A percentile compares a stretch with the other conserved stretches of the same genome.
Evolutionary conservation across 2,329 filamentous ascomycete genomes (phyloP).

Genomic region (Blastomyces parvus): DNA sequence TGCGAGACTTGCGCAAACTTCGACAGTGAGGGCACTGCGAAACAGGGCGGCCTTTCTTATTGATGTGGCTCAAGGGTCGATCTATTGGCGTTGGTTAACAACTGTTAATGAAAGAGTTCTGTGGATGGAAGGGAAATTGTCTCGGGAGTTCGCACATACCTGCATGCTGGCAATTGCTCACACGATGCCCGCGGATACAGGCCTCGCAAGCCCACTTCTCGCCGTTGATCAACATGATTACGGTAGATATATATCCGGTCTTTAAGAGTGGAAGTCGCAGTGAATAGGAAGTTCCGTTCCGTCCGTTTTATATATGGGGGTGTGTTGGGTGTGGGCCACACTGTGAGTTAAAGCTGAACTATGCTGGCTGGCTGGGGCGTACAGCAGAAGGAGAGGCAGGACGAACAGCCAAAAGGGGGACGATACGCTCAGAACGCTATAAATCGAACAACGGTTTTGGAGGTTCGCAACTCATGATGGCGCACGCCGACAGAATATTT

Average conservation of each 20-base stretch:
- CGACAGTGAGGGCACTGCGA: constrained; percentile 98
- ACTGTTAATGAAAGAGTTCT: constrained; percentile 10
- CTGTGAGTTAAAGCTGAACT: not conserved
- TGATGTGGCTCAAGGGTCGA: constrained; percentile 84
- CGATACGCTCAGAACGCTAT: not conserved
- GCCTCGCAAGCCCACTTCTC: constrained; percentile 49
- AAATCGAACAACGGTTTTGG: not conserved
- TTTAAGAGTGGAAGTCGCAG: not conserved
- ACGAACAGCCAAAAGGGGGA: not conserved
- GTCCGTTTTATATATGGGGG: not conserved
- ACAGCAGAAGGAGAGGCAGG: not conserved
- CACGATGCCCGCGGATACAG: constrained; percentile 95
- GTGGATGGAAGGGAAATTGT: constrained; percentile 13
- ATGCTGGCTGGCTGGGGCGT: not conserved
- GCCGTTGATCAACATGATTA: constrained; percentile 18
- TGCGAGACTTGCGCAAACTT: constrained; percentile 87
- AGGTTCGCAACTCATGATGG: constrained; percentile 2
- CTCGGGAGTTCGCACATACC: constrained; percentile 52
- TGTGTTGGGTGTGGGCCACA: not conserved
- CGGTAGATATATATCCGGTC: not conserved
- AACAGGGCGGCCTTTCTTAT: constrained; percentile 93
- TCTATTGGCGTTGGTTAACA: constrained; percentile 45
- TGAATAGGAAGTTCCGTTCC: not conserved
- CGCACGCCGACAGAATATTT: not conserved
- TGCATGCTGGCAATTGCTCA: constrained; percentile 95